These are phyloP conservation scores for Clitocybe nebularis DNA, from an alignment of 1,284 basidiomycete genomes.

Conservation along the genomic window DNA sequence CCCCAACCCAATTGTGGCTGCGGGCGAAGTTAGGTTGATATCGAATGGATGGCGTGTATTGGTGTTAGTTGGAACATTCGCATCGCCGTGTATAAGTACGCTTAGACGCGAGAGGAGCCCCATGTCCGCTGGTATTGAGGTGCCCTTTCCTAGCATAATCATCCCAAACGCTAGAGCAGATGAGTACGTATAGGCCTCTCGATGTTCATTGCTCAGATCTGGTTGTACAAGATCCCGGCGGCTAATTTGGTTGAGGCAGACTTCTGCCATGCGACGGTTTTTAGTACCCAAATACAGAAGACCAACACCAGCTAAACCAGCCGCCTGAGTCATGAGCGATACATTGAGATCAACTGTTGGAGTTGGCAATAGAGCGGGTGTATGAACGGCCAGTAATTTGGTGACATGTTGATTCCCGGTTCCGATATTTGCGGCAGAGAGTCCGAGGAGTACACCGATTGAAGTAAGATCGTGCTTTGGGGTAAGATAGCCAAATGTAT, in stretches of 20 bases:
- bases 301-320: constrained; percentile 87
- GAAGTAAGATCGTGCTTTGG: constrained; percentile 95
- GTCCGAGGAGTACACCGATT: constrained; percentile 88
- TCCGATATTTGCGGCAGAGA: constrained; percentile 90
- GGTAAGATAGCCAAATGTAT: constrained; percentile 88
- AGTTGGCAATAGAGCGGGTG: constrained; percentile 86
- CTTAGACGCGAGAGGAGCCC: constrained; percentile 64
- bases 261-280: constrained; percentile 89
- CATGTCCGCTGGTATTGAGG: constrained; percentile 72
- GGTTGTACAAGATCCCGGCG: constrained; percentile 73
- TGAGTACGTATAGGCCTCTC: constrained; percentile 90
- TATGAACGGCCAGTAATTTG: constrained; percentile 89
- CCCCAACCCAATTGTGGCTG: constrained; percentile 87
- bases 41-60: constrained; percentile 59
- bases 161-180: constrained; percentile 91
- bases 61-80: constrained; percentile 32
- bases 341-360: constrained; percentile 88
- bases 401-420: constrained; percentile 85
- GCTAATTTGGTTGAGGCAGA: constrained; percentile 82
- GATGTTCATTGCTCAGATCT: constrained; percentile 79
- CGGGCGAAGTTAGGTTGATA: constrained; percentile 84
- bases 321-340: constrained; percentile 85
- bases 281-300: constrained; percentile 87
- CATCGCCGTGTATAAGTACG: constrained; percentile 71
- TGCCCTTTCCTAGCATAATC: constrained; percentile 91